phyloP scores from a whole-genome alignment of 176 grass and related monocot species.

The Aegilops longissima region DNA sequence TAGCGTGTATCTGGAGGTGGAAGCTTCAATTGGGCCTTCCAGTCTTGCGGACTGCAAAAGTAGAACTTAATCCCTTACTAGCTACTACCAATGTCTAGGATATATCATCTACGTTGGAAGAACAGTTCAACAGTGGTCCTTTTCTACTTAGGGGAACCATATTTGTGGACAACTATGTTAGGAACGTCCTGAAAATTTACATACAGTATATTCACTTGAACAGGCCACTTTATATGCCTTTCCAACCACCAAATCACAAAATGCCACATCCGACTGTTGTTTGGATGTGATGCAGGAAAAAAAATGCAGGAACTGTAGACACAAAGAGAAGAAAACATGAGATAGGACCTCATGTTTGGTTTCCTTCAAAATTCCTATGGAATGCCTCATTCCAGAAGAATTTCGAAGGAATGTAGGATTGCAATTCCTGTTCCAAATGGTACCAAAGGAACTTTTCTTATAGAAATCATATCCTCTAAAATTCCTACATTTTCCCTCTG shows the following conservation, averaged over 20 bases:
- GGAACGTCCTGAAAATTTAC: background rate
- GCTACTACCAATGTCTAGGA: background rate
- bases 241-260: background rate
- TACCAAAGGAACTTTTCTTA: too few relatives aligned
- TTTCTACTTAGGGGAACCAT: background rate
- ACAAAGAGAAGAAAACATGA: too few relatives aligned
- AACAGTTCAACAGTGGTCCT: background rate
- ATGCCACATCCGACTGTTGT: background rate
- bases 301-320: too few relatives aligned
- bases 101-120: background rate
- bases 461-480: too few relatives aligned
- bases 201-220: background rate
- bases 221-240: background rate
- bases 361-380: too few relatives aligned
- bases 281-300: too few relatives aligned
- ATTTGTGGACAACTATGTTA: background rate
- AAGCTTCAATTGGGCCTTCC: constrained; percentile 79
- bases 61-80: background rate
- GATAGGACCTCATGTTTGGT: too few relatives aligned
- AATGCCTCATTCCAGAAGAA: too few relatives aligned
- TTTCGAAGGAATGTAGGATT: too few relatives aligned
- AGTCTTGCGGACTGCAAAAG: constrained; percentile 72
- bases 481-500: too few relatives aligned
- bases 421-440: too few relatives aligned
- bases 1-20: constrained; percentile 80